These are phyloP conservation scores for Tetragonia tetragonoides DNA, from an alignment of 148 eudicot genomes.

Conservation along the genomic window DNA sequence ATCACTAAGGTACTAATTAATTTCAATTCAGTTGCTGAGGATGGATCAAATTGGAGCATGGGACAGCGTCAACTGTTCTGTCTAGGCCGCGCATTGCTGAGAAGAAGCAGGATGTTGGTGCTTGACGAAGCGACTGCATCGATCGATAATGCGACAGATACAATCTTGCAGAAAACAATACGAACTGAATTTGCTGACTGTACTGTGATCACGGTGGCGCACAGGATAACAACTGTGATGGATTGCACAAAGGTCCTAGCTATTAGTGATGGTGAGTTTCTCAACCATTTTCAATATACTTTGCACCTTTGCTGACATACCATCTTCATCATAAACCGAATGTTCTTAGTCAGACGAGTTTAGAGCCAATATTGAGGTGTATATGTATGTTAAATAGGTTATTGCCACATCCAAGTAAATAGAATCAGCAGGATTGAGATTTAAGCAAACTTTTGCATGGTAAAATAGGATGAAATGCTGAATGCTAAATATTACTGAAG, in stretches of 20 bases:
- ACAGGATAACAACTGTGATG: constrained; percentile 93
- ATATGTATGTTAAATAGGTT: no score
- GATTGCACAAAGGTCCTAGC: constrained; percentile 90
- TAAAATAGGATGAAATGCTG: background rate
- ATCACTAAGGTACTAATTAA: background rate
- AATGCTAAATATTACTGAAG: background rate
- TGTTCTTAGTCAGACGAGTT: no score
- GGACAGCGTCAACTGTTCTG: constrained; percentile 90
- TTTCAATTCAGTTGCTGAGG: constrained; percentile 60
- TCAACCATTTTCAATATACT: background rate
- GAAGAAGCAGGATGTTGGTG: constrained; percentile 80
- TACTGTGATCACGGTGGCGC: constrained; percentile 92
- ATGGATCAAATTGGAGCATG: constrained; percentile 98
- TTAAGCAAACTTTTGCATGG: no score
- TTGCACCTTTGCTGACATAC: no score
- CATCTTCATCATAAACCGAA: no score
- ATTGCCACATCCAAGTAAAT: no score
- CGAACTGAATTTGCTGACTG: constrained; percentile 73
- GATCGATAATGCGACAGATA: constrained; percentile 79
- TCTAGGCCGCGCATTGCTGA: constrained; percentile 77
- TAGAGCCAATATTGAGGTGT: no score
- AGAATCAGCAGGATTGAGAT: background rate
- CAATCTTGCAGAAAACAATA: constrained; percentile 70
- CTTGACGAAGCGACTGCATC: constrained; percentile 98
- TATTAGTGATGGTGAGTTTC: constrained; percentile 70